Conservation (phyloP, 805 yeast species). For the Ogataea allantospora region DNA sequence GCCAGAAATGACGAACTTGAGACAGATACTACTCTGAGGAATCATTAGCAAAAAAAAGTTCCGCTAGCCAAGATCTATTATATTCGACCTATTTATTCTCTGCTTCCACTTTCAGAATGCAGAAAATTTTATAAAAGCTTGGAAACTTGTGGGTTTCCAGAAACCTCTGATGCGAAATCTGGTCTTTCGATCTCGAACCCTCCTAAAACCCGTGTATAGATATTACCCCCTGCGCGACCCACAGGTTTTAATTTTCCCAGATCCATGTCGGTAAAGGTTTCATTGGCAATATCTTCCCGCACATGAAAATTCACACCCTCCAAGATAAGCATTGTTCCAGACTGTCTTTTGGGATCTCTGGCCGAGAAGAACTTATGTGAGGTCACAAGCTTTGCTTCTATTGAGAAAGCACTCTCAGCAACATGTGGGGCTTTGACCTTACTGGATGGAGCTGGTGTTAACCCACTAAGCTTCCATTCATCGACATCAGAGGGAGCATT, state of each 20-base stretch:
- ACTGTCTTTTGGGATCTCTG: slow-evolving; percentile 30
- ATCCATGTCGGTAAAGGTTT: slow-evolving; percentile 40
- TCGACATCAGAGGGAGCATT: slow-evolving; percentile 48
- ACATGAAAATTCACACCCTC: slow-evolving; percentile 60
- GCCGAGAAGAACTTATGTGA: slow-evolving; percentile 46
- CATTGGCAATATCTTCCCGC: slow-evolving; percentile 52
- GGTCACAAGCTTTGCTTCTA: slow-evolving; percentile 51
- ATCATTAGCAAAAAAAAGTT: slow-evolving; percentile 1
- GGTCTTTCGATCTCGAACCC: slow-evolving; percentile 51
- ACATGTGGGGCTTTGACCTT: slow-evolving; percentile 55
- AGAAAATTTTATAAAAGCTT: slow-evolving; percentile 9
- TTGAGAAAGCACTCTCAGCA: slow-evolving; percentile 58
- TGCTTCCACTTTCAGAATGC: slow-evolving; percentile 12
- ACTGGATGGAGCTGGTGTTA: slow-evolving; percentile 44
- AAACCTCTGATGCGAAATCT: slow-evolving; percentile 29
- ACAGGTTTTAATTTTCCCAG: slow-evolving; percentile 50
- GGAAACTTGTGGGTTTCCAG: slow-evolving; percentile 11
- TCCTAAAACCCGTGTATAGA: slow-evolving; percentile 43
- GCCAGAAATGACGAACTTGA: slow-evolving; percentile 27
- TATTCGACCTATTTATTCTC: not conserved
- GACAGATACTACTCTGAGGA: slow-evolving; percentile 2
- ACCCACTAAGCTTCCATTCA: slow-evolving; percentile 57
- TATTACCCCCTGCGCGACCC: slow-evolving; percentile 51
- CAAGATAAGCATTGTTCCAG: slow-evolving; percentile 43
- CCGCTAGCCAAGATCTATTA: not conserved